Evolutionary conservation across 495 filamentous ascomycete species (phyloP), one percentile per base, ranked within the genome.

Genomic region (Staphylotrichum tortipilum): DNA sequence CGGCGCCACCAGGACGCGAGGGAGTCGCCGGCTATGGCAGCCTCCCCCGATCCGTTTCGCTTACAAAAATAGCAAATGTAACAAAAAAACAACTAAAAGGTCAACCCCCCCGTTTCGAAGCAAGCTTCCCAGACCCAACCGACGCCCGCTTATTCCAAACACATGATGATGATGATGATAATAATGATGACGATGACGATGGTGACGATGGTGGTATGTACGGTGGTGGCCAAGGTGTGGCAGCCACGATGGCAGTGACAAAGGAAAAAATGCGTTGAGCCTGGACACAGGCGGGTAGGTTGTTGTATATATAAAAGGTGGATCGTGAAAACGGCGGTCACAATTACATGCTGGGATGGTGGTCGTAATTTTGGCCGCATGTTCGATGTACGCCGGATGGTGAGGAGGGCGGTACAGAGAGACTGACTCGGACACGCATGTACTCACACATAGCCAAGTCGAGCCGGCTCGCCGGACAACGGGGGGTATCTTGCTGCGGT

Each of bases 401-500:
- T 22, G 18, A 28, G 26, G 26, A 28, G 26, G 26, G 26, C 26
- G 26, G 6, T n/a, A n/a, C n/a, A n/a, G n/a, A n/a, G n/a, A n/a
- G n/a, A n/a, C n/a, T n/a, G n/a, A n/a, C n/a, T n/a, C n/a, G n/a
- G n/a, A n/a, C n/a, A n/a, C n/a, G n/a, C 26, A 28, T 28, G 26
- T 10, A 28, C 26, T 28, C 26, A 28, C 26, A 37, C 17, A 31
- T 22, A 9, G 29, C 18, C 26, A 21, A 33, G 11, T 22, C 40
- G 31, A 30, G 7, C 18, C n/a, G 7, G 12, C 33, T 15, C 22
- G 6, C 18, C 18, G 6, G 18, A 15, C 29, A 46, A 50, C 41
- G 55, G 50, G 21, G 55, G 50, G 50, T 57, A 57, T 54, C 55
- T 38, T 47, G 55, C 50, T 57, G 47, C 15, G 3, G 7, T 24